A percentile compares a stretch with the other conserved stretches of the same genome.
phyloP scores from a whole-genome alignment of 768 basidiomycete species.

The Leccinum arenicola region DNA sequence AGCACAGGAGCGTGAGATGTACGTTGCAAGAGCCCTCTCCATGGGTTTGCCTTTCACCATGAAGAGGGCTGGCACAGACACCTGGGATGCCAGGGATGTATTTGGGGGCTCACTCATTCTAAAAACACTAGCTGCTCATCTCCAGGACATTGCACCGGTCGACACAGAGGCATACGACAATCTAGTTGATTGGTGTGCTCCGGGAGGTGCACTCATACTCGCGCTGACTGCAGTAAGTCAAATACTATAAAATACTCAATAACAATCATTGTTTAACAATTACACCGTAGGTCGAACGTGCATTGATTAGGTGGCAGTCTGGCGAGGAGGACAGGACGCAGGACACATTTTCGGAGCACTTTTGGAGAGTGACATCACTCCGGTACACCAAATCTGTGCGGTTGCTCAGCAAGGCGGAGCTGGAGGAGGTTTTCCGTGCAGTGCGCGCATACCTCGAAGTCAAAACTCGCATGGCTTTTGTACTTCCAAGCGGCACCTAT shows the following conservation, averaged over 20 bases:
- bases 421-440: neutral
- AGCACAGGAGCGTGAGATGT: neutral
- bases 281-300: neutral
- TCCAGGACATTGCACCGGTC: neutral
- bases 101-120: neutral
- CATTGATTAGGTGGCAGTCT: neutral
- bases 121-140: neutral
- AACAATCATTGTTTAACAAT: neutral
- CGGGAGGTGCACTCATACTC: neutral
- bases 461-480: neutral
- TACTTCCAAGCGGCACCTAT: no score
- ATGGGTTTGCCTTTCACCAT: neutral
- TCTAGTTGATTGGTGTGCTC: neutral
- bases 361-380: neutral
- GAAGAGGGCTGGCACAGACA: neutral
- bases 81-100: neutral
- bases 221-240: neutral
- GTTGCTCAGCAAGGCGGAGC: neutral
- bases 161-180: neutral
- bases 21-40: neutral
- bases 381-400: neutral
- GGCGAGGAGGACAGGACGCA: neutral
- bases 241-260: neutral
- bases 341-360: neutral
- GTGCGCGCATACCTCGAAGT: neutral